Conservation (phyloP, 345 rosid genomes). For the Trapa incisa region DNA sequence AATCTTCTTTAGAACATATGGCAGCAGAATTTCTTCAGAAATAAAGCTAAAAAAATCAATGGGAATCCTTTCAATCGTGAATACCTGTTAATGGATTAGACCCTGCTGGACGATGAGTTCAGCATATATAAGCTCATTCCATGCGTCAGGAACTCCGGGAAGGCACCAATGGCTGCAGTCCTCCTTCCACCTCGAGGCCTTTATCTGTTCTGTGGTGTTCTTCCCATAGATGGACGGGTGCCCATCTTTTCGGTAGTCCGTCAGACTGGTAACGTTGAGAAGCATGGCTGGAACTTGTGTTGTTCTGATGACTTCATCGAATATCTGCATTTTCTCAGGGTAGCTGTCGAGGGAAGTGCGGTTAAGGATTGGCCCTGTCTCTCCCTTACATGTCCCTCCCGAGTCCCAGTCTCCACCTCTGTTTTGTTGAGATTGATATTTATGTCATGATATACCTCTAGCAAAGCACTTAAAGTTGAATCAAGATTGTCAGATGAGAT, state of each 20-base stretch:
- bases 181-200: slow-evolving; percentile 35
- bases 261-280: slow-evolving; percentile 72
- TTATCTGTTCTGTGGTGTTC: slow-evolving; percentile 24
- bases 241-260: slow-evolving; percentile 86
- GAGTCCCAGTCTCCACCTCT: slow-evolving; percentile 99
- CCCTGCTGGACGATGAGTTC: slow-evolving; percentile 29
- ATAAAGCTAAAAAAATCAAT: no score
- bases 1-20: no score
- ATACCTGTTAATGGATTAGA: slow-evolving; percentile 5
- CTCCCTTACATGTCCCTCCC: slow-evolving; percentile 83
- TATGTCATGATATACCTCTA: not conserved
- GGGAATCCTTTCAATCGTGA: not conserved
- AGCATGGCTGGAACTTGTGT: slow-evolving; percentile 49
- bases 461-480: not conserved
- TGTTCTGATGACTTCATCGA: slow-evolving; percentile 57
- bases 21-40: no score
- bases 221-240: slow-evolving; percentile 79
- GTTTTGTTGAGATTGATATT: not conserved
- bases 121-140: slow-evolving; percentile 88
- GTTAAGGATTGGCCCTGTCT: slow-evolving; percentile 45
- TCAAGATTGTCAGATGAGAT: not conserved
- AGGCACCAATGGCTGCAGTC: slow-evolving; percentile 99
- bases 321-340: slow-evolving; percentile 82
- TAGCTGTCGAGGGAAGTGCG: slow-evolving; percentile 50
- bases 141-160: slow-evolving; percentile 85